phyloP scores from a whole-genome alignment of 1,139 yeast genomes.

The Kodamaea alishanica region DNA sequence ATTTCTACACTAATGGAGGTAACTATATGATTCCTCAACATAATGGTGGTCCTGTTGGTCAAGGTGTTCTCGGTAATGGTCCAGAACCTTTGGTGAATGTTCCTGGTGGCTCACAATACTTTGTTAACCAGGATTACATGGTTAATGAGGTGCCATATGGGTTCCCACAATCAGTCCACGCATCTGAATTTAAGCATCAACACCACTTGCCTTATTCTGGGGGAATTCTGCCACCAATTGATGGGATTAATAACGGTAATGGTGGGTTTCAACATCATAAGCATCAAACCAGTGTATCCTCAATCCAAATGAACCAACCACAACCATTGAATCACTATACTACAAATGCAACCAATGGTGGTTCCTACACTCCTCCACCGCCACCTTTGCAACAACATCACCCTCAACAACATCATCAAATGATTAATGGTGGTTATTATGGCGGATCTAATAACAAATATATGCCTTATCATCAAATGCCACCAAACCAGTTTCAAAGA shows the following conservation, averaged over 20 bases:
- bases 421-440: no score
- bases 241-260: conserved; percentile 1
- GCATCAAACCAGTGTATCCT: conserved; percentile 10
- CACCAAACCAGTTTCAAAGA: conserved; percentile 1
- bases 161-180: conserved; percentile 6
- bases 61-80: background rate
- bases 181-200: conserved; percentile 5
- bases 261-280: conserved; percentile 7
- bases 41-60: background rate
- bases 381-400: conserved; percentile 5
- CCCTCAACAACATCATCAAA: conserved; percentile 2
- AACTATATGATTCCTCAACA: conserved; percentile 7
- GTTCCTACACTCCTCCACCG: background rate
- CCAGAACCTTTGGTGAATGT: background rate
- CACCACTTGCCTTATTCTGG: conserved; percentile 6
- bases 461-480: conserved; percentile 2
- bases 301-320: conserved; percentile 10
- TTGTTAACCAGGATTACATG: conserved; percentile 10
- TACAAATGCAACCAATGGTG: conserved; percentile 1
- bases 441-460: no score
- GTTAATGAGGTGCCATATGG: conserved; percentile 15
- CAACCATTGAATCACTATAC: conserved; percentile 10
- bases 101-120: background rate
- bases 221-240: conserved; percentile 3
- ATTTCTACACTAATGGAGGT: conserved; percentile 4